phyloP scores from a whole-genome alignment of 2,329 filamentous ascomycete species.

The Trichoderma guizhouense region DNA sequence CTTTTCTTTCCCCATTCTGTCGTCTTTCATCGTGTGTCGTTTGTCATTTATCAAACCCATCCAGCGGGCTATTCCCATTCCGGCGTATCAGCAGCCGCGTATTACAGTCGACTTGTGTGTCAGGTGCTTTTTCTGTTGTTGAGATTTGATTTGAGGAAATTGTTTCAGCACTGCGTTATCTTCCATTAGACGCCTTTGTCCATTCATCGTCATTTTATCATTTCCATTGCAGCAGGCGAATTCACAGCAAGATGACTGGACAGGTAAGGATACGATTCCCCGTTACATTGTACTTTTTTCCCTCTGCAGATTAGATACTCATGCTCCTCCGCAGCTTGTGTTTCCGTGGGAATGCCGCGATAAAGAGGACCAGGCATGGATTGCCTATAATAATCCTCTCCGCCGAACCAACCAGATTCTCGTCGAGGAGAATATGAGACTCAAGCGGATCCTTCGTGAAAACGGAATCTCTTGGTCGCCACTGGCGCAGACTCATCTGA shows the following conservation, averaged over 20 bases:
- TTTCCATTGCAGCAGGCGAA: background rate
- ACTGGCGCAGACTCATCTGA: slow-evolving; percentile 33
- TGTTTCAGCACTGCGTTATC: background rate
- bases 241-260: slow-evolving; percentile 8
- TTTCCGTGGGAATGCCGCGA: slow-evolving; percentile 52
- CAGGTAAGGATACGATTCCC: slow-evolving; percentile 9
- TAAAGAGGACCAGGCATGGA: slow-evolving; percentile 48
- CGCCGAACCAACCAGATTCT: slow-evolving; percentile 45
- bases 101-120: background rate
- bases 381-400: slow-evolving; percentile 47
- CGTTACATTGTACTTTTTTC: background rate
- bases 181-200: background rate
- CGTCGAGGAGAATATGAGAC: slow-evolving; percentile 45
- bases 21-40: background rate
- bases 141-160: background rate
- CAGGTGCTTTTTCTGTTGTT: background rate
- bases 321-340: slow-evolving; percentile 27
- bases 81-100: background rate
- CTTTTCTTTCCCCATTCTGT: background rate
- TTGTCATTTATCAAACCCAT: background rate
- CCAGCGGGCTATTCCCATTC: background rate
- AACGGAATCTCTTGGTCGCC: slow-evolving; percentile 51
- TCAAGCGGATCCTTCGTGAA: slow-evolving; percentile 51
- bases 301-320: background rate
- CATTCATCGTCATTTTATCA: background rate